Evolutionary conservation across 2,329 filamentous ascomycete genomes (phyloP).

Genomic region (Hypoxylon sp.): DNA sequence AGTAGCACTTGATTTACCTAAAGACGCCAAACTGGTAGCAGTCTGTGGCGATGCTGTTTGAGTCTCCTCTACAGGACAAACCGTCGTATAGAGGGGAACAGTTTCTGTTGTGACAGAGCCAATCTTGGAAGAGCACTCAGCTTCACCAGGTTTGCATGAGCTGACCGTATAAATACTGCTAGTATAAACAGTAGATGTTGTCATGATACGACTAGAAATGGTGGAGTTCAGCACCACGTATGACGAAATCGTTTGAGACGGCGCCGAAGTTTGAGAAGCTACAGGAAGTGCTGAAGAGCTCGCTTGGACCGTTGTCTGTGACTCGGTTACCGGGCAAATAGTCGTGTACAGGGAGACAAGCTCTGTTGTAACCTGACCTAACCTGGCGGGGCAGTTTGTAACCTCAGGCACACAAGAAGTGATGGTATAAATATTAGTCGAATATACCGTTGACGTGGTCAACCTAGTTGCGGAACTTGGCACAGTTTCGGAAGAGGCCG

Average conservation of each 20-base stretch:
- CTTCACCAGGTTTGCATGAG: conserved; percentile 44
- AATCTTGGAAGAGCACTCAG: conserved; percentile 46
- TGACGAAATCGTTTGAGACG: conserved; percentile 34
- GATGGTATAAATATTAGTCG: conserved; percentile 52
- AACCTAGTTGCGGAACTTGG: conserved; percentile 30
- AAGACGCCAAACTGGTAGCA: conserved; percentile 15
- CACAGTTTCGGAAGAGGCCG: conserved; percentile 32
- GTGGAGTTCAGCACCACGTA: conserved; percentile 27
- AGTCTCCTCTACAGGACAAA: conserved; percentile 50
- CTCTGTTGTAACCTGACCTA: conserved; percentile 52
- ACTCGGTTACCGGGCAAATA: conserved; percentile 49
- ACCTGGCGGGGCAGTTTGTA: conserved; percentile 48
- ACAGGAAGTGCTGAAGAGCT: conserved; percentile 38
- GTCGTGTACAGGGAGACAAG: conserved; percentile 53
- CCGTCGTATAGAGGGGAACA: conserved; percentile 50
- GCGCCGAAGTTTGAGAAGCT: conserved; percentile 28
- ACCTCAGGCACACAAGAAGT: conserved; percentile 50
- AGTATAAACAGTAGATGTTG: conserved; percentile 51
- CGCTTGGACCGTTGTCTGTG: conserved; percentile 25
- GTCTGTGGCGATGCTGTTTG: conserved; percentile 13
- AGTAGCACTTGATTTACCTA: conserved; percentile 24
- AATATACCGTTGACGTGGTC: conserved; percentile 52
- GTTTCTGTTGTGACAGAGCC: conserved; percentile 49
- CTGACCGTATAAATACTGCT: conserved; percentile 51
- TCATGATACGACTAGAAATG: conserved; percentile 38